Evolutionary conservation across 2,329 filamentous ascomycete species (phyloP).

Genomic region (Beauveria sp.): DNA sequence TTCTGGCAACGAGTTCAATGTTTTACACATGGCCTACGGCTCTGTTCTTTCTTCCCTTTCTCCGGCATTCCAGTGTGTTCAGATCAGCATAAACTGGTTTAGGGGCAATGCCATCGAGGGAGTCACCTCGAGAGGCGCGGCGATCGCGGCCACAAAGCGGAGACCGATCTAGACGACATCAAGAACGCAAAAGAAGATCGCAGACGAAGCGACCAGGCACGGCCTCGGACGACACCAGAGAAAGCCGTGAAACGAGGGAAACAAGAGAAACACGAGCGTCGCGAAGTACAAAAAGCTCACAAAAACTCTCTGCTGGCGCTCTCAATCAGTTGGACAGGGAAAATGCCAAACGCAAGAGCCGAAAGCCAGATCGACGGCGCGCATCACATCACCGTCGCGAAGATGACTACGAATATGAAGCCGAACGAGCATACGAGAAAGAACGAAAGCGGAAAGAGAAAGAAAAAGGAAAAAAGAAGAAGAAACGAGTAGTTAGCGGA

Average conservation of each 20-base stretch:
- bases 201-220: constrained; percentile 25
- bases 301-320: constrained; percentile 42
- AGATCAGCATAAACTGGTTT: constrained; percentile 10
- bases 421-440: constrained; percentile 17
- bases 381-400: constrained; percentile 7
- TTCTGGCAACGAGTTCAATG: neutral
- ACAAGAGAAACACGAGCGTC: constrained; percentile 1
- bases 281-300: constrained; percentile 14
- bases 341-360: constrained; percentile 42
- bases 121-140: constrained; percentile 24
- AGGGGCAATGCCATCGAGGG: constrained; percentile 27
- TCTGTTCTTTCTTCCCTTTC: constrained; percentile 2
- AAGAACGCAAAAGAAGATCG: constrained; percentile 29
- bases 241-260: constrained; percentile 12
- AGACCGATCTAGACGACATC: constrained; percentile 25
- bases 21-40: neutral
- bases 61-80: constrained; percentile 19
- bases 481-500: constrained; percentile 61
- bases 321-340: constrained; percentile 58
- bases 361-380: constrained; percentile 34
- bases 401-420: constrained; percentile 11
- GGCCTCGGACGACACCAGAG: constrained; percentile 26
- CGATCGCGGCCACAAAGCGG: constrained; percentile 23
- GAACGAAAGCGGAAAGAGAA: constrained; percentile 28
- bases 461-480: constrained; percentile 35